Base-by-base conservation (phyloP, 2,329 filamentous ascomycete species). In the Alternaria sp. region DNA sequence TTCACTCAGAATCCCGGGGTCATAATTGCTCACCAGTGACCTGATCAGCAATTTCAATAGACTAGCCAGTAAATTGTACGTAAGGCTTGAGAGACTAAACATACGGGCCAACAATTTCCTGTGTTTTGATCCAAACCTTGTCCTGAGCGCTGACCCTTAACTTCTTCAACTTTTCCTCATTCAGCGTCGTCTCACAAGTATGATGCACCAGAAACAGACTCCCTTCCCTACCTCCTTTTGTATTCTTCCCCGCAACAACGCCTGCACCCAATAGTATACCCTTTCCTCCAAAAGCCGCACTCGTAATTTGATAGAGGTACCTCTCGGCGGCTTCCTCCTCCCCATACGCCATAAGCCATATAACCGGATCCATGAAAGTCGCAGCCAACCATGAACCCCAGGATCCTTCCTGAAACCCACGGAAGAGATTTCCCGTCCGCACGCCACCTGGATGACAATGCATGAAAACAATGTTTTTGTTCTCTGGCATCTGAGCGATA, bases 371-470 rank as follows among this genome's bases (percentile, higher is more conserved):
- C 20, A 65, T 47, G 44, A 65, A 51, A 7, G 51, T 24, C 7
- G 26, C 38, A n/a, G 36, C 42, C 12, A 60, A n/a, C 57, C 57
- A 63, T 8, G 47, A 20, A 24, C 57, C 54, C 57, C 57, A 56
- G 7, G 46, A 47, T 7, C 51, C 77, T 71, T 30, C 60, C 60
- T 14, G 72, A 47, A 38, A 59, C 1, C 62, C 43, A 22, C 59
- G 46, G 18, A 47, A 53, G 41, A 62, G 18, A 9, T 79, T 79
- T 4, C 77, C 77, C 8, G 78, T 81, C 51, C 69, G 73, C 46
- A 81, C 78, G 55, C 54, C 69, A 0, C 78, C 78, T 2, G 80
- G 78, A 57, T 65, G 74, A 3, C 73, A 71, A 63, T 81, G 78
- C 26, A 80, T 70, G 61, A 80, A 80, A 0, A 71, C 72, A 5